phyloP scores from a whole-genome alignment of 169 alveolate genomes.

The Plasmodium knowlesi region DNA sequence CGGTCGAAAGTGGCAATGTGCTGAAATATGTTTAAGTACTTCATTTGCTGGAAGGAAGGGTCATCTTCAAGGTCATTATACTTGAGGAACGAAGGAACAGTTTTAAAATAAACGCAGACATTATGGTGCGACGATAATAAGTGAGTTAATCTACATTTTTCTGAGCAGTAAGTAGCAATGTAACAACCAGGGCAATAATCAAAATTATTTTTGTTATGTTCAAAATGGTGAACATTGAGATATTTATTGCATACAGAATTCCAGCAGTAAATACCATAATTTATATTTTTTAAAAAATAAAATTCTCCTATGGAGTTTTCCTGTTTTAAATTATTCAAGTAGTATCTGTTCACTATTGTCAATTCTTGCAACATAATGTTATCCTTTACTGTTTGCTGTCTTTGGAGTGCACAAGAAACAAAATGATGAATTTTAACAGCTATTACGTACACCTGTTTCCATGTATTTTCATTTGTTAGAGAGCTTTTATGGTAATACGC shows the following conservation, averaged over 20 bases:
- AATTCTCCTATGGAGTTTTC: slow-evolving; percentile 65
- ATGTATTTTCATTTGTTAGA: slow-evolving; percentile 31
- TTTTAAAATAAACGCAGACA: slow-evolving; percentile 61
- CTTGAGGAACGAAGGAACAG: slow-evolving; percentile 51
- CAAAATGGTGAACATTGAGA: slow-evolving; percentile 25
- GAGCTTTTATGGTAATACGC: slow-evolving; percentile 17
- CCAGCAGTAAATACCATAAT: slow-evolving; percentile 75
- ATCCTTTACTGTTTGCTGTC: slow-evolving; percentile 50
- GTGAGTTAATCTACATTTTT: slow-evolving; percentile 44
- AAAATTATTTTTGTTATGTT: slow-evolving; percentile 54
- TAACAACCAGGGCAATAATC: slow-evolving; percentile 64
- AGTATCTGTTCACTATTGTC: slow-evolving; percentile 51
- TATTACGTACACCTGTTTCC: slow-evolving; percentile 55
- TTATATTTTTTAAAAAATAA: slow-evolving; percentile 46
- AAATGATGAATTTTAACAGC: slow-evolving; percentile 65
- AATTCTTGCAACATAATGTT: slow-evolving; percentile 60
- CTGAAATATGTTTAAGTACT: slow-evolving; percentile 39
- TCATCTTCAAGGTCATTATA: slow-evolving; percentile 5
- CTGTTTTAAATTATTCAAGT: slow-evolving; percentile 50
- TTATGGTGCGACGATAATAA: slow-evolving; percentile 59
- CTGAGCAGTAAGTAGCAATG: slow-evolving; percentile 69
- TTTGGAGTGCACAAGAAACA: slow-evolving; percentile 42
- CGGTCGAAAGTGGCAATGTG: slow-evolving; percentile 51
- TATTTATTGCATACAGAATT: slow-evolving; percentile 57
- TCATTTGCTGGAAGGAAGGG: background rate